Base-by-base conservation (phyloP, 2,329 filamentous ascomycete genomes). In the Capronia epimyces region DNA sequence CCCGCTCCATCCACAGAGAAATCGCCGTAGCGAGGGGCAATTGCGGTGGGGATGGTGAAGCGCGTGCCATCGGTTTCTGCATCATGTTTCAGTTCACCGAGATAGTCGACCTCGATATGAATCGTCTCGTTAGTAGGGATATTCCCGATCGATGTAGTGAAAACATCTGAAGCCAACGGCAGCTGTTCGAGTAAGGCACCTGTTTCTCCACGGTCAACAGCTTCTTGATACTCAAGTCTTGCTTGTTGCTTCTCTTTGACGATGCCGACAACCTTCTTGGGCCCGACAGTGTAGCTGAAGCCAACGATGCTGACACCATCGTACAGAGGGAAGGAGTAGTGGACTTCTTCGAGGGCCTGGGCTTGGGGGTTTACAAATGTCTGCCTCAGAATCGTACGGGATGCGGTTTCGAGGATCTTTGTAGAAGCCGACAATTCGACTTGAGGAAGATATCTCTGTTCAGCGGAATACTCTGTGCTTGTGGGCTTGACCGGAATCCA, bases 61-160 rank as follows among this genome's bases (percentile, higher is more conserved):
- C 83, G 77, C 21, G 85, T 71, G 4, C 83, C 83, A 61, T 89
- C 82, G 2, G 78, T 72, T 55, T 83, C 79, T 37, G 81, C 77
- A 62, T 88, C 84, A 58, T 87, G 82, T 67, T 86, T 86, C 47
- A 89, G 72, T 64, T 89, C 84, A 2, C 81, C 82, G 3, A 87
- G 72, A 55, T 86, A 87, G 0, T 73, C 79, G 49, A 88, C 79
- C 9, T 83, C 74, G 5, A 88, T 76, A 5, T 74, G 64, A 27
- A 87, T 69, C 27, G 71, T 75, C 13, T 77, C 75, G 0, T 73
- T 74, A 0, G 78, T 73, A 0, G 82, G 80, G 0, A 89, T 75
- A 56, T 87, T 87, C 8, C 84, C 84, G 1, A 89, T 69, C 0
- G 75, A 80, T 0, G 83, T 84, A 3, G 75, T 79, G 63, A 88